A percentile compares a stretch with the other conserved stretches of the same genome.
Conservation (phyloP, 768 basidiomycete genomes). For the Tulasnella sp. region DNA sequence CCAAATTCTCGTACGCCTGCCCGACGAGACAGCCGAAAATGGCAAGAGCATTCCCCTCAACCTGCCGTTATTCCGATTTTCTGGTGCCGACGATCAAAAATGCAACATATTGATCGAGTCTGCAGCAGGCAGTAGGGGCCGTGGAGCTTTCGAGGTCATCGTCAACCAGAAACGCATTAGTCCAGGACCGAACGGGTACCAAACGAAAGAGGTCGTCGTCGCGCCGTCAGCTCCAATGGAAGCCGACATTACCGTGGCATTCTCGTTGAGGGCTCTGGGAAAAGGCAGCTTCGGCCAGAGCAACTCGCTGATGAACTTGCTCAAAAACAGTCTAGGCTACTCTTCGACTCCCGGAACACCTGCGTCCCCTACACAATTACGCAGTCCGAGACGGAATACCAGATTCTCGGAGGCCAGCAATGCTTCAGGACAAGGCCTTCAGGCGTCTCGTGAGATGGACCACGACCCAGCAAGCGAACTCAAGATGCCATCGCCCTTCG, state of each 20-base stretch:
- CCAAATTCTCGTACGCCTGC: slow-evolving; percentile 8
- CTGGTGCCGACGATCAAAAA: background rate
- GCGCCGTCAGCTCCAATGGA: background rate
- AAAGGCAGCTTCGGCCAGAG: background rate
- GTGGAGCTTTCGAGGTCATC: background rate
- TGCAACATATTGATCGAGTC: slow-evolving; percentile 2
- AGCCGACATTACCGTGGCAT: background rate
- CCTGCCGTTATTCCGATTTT: slow-evolving; percentile 16
- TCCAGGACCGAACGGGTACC: background rate
- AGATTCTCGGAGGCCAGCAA: background rate
- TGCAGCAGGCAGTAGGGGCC: background rate
- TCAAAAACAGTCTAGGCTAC: background rate
- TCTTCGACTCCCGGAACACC: background rate
- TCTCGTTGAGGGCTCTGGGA: background rate
- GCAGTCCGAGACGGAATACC: background rate
- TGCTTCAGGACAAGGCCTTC: background rate
- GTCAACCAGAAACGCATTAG: background rate
- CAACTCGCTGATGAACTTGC: background rate
- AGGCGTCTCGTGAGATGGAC: background rate
- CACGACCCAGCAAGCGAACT: slow-evolving; percentile 18
- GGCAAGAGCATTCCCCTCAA: background rate
- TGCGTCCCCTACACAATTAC: background rate
- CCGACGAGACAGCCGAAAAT: background rate
- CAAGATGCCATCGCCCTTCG: slow-evolving; percentile 16
- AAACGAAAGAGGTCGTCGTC: slow-evolving; percentile 4